A percentile compares a stretch with the other conserved stretches of the same genome.
Evolutionary conservation across 208 protist species (phyloP).

Genomic region (Acanthamoeba triangularis): DNA sequence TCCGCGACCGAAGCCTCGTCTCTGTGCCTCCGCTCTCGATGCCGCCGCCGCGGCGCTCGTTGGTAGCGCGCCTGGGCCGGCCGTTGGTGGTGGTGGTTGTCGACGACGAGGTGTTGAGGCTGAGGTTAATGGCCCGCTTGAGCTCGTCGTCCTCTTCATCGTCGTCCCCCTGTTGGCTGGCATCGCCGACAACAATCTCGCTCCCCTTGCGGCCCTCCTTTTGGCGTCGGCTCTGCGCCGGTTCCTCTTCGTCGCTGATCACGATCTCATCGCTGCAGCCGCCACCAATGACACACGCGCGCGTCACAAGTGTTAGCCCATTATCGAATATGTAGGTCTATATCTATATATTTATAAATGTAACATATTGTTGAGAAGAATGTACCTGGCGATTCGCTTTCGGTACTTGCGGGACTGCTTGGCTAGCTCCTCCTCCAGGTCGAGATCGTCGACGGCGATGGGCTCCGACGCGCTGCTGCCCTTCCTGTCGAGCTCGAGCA

Average conservation of each 20-base stretch:
- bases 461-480: neutral
- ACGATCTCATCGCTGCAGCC: neutral
- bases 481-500: neutral
- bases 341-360: too few species aligned
- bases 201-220: neutral
- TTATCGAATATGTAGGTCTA: too few species aligned
- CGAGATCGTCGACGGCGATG: neutral
- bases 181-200: neutral
- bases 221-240: neutral
- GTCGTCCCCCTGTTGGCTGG: neutral
- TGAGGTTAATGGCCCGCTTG: neutral
- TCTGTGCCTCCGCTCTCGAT: neutral
- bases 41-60: neutral
- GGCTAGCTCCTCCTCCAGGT: neutral
- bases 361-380: too few species aligned
- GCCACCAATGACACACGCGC: too few species aligned
- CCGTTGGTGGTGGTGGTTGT: neutral
- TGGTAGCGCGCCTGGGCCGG: neutral
- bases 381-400: neutral
- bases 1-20: neutral
- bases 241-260: neutral
- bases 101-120: neutral
- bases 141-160: neutral
- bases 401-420: conserved; percentile 20
- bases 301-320: too few species aligned